These are phyloP conservation scores for Aspergillus nanangensis DNA, from an alignment of 495 filamentous ascomycete species.

Conservation along the genomic window DNA sequence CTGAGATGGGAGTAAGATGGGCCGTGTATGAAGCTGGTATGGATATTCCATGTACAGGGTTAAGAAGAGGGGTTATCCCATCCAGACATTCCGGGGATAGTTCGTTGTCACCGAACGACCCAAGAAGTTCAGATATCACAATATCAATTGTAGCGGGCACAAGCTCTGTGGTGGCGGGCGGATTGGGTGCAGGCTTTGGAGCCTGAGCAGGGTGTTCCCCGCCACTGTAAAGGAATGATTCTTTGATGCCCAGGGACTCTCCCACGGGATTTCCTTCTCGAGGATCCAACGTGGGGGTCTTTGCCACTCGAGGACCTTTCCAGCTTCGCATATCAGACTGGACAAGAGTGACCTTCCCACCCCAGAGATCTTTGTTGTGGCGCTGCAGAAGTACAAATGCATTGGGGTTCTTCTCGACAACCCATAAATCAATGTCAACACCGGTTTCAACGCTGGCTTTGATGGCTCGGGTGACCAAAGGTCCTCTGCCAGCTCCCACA, in stretches of 20 bases:
- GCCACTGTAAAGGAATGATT: slow-evolving; percentile 20
- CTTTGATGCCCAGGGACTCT: slow-evolving; percentile 30
- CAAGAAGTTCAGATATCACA: slow-evolving; percentile 86
- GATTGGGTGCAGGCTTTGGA: slow-evolving; percentile 6
- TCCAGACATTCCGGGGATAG: slow-evolving; percentile 87
- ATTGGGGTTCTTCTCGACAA: slow-evolving; percentile 97
- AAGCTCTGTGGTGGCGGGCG: slow-evolving; percentile 3
- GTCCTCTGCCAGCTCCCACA: slow-evolving; percentile 87
- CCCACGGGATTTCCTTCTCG: slow-evolving; percentile 18
- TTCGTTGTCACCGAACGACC: slow-evolving; percentile 89
- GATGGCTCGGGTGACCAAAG: slow-evolving; percentile 80
- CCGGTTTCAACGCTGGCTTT: slow-evolving; percentile 71
- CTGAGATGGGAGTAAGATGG: slow-evolving; percentile 84
- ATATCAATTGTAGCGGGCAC: slow-evolving; percentile 75
- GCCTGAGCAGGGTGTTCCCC: no score
- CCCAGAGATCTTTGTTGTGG: slow-evolving; percentile 77
- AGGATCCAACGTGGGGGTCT: slow-evolving; percentile 6
- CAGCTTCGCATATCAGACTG: slow-evolving; percentile 97
- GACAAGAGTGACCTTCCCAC: slow-evolving; percentile 69
- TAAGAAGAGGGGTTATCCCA: slow-evolving; percentile 81
- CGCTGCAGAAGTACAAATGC: slow-evolving; percentile 87
- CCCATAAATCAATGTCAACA: slow-evolving; percentile 79
- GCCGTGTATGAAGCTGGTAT: slow-evolving; percentile 92
- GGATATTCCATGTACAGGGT: slow-evolving; percentile 76
- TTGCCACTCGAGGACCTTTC: slow-evolving; percentile 58